A percentile compares a stretch with the other conserved stretches of the same genome.
Evolutionary conservation across 108 stramenopile genomes (phyloP).

Genomic region (Chaetoceros tenuissimus): DNA sequence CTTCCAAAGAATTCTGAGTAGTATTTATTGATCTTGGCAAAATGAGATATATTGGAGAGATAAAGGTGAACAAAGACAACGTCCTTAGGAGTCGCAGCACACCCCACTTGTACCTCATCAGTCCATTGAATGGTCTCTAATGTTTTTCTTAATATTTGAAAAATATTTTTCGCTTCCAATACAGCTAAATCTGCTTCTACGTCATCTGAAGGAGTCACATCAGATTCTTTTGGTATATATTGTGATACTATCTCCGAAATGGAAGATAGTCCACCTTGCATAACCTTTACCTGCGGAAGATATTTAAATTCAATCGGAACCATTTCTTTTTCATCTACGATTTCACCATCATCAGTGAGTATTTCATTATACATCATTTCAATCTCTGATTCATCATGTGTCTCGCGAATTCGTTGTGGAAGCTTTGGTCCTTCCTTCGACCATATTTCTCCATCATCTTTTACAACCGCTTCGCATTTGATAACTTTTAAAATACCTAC

Average conservation of each 20-base stretch:
- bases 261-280: slow-evolving; percentile 60
- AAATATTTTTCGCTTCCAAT: slow-evolving; percentile 39
- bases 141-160: slow-evolving; percentile 24
- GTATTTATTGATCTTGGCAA: slow-evolving; percentile 76
- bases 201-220: background rate
- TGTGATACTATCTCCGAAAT: slow-evolving; percentile 61
- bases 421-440: background rate
- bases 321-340: background rate
- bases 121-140: slow-evolving; percentile 20
- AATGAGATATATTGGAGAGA: slow-evolving; percentile 83
- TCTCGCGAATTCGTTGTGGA: background rate
- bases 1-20: slow-evolving; percentile 79
- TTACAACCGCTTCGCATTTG: slow-evolving; percentile 72
- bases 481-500: slow-evolving; percentile 69
- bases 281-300: slow-evolving; percentile 37
- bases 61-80: slow-evolving; percentile 91
- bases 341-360: no score
- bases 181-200: slow-evolving; percentile 57
- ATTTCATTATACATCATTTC: no score
- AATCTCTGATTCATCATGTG: background rate
- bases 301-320: background rate
- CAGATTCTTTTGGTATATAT: slow-evolving; percentile 21
- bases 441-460: slow-evolving; percentile 23
- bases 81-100: slow-evolving; percentile 53
- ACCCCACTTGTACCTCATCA: background rate